Percentiles rank a stretch among this genome's conserved stretches.
Conservation (phyloP, 345 rosid species). For the Odontarrhena argentea region DNA sequence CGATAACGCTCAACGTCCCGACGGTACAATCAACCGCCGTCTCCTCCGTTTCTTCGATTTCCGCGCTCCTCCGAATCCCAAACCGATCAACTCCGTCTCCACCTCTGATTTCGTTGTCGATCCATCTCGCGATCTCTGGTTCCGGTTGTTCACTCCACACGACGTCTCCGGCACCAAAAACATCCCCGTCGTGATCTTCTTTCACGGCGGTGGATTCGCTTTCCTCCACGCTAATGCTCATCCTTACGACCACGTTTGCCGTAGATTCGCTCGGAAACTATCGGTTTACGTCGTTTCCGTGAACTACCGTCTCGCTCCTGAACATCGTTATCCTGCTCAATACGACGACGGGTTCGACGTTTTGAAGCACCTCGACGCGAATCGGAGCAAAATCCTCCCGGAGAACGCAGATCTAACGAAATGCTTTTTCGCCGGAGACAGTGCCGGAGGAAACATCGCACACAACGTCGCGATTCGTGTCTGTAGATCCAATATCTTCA, state of each 20-base stretch:
- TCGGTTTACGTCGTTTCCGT: slow-evolving; percentile 70
- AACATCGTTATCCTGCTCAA: slow-evolving; percentile 70
- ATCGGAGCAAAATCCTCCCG: slow-evolving; percentile 42
- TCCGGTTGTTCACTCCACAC: slow-evolving; percentile 60
- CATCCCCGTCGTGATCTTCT: slow-evolving; percentile 72
- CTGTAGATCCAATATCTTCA: slow-evolving; percentile 24
- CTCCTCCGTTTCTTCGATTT: slow-evolving; percentile 55
- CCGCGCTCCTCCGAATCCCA: slow-evolving; percentile 50
- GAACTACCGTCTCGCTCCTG: slow-evolving; percentile 77
- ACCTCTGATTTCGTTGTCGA: slow-evolving; percentile 65
- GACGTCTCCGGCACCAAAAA: slow-evolving; percentile 22
- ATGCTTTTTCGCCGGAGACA: slow-evolving; percentile 76
- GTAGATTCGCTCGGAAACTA: slow-evolving; percentile 55
- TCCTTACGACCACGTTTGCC: slow-evolving; percentile 65
- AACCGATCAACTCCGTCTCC: slow-evolving; percentile 49
- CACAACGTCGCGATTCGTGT: slow-evolving; percentile 68
- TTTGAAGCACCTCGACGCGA: slow-evolving; percentile 54
- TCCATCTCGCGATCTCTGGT: slow-evolving; percentile 69
- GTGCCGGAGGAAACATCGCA: slow-evolving; percentile 80
- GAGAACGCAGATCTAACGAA: slow-evolving; percentile 56
- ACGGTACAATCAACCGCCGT: slow-evolving; percentile 74
- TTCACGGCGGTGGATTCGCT: slow-evolving; percentile 87
- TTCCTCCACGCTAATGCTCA: slow-evolving; percentile 56
- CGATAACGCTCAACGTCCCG: slow-evolving; percentile 46
- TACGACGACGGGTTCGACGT: slow-evolving; percentile 80